Base-by-base conservation (phyloP, 192 early-diverging fungal species). In the Coemansia sp. region DNA sequence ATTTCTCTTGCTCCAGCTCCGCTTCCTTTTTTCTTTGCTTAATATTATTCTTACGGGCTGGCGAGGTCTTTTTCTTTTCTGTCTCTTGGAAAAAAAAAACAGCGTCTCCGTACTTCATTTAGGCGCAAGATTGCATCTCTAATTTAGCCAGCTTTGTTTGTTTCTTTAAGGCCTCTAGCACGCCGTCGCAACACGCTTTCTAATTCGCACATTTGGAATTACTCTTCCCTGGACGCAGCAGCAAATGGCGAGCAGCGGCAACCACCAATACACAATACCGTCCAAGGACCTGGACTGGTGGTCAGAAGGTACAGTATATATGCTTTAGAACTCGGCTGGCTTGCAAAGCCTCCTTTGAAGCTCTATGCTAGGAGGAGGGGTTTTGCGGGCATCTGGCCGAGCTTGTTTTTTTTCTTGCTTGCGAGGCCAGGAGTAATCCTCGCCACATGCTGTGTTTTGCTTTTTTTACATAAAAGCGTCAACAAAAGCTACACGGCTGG, bases 221-320 rank as follows among this genome's bases (percentile, higher is more conserved):
- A 10, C 33, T 35, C 10, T 35, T 7, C 6, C 30, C 30, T 7
- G 14, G 14, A 33, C 40, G 31, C 28, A 18, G 15, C 30, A 13
- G 33, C 26, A 5, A 7, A 57, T 57, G 55, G 33, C 55, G 44
- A 57, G 44, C 46, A 57, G 38, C 55, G 36, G 33, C 55, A 57
- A 57, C 45, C 44, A 57, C 35, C 60, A 59, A 37, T 66, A 66
- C 50, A 61, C 57, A 38, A 37, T 64, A 15, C 75, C 74, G 43
- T 67, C 74, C 45, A 78, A 78, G 65, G 68, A 78, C 48, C 57
- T 71, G 56, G 74, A 78, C 64, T 78, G 74, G 74, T 78, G 74
- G 74, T 71, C 68, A 48, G 74, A 78, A 78, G 74, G 74, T 78
- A 78, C 18, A 13, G 51, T 63, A 64, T 55, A 44, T 15, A 18